These are phyloP conservation scores for Fraxinus floribunda DNA, from an alignment of 305 asterid species.

Conservation along the genomic window DNA sequence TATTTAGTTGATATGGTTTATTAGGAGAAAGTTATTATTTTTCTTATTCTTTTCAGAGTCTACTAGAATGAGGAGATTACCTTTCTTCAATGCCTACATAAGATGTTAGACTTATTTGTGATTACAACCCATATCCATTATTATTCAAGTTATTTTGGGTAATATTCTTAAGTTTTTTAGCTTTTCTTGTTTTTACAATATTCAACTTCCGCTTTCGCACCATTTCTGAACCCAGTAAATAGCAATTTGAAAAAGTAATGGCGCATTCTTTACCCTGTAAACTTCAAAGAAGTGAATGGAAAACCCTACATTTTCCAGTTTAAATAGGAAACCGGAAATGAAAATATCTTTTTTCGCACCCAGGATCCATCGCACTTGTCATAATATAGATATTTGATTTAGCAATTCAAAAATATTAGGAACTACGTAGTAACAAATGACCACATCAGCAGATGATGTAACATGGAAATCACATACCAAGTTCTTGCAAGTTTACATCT, in stretches of 20 bases:
- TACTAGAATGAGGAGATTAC: neutral
- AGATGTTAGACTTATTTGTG: neutral
- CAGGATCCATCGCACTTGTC: neutral
- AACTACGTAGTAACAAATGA: constrained; percentile 5
- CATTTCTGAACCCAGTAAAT: constrained; percentile 1
- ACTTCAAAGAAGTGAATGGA: constrained; percentile 8
- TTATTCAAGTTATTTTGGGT: too few species aligned
- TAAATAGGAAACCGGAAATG: neutral
- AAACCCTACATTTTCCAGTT: neutral
- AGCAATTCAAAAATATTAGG: neutral
- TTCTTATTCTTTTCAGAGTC: neutral
- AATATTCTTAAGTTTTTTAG: neutral
- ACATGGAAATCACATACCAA: constrained; percentile 53
- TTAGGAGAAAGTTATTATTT: neutral
- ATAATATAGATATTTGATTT: neutral
- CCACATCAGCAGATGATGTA: neutral
- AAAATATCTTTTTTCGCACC: neutral
- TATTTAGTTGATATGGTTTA: neutral
- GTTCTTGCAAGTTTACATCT: constrained; percentile 85
- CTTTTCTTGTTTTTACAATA: neutral
- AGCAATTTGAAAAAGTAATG: constrained; percentile 12
- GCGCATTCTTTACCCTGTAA: constrained; percentile 8
- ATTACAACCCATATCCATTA: neutral
- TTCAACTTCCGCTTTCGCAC: neutral
- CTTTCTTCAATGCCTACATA: neutral